Conservation (phyloP, 352 stramenopile species). For the Pythium insidiosum region DNA sequence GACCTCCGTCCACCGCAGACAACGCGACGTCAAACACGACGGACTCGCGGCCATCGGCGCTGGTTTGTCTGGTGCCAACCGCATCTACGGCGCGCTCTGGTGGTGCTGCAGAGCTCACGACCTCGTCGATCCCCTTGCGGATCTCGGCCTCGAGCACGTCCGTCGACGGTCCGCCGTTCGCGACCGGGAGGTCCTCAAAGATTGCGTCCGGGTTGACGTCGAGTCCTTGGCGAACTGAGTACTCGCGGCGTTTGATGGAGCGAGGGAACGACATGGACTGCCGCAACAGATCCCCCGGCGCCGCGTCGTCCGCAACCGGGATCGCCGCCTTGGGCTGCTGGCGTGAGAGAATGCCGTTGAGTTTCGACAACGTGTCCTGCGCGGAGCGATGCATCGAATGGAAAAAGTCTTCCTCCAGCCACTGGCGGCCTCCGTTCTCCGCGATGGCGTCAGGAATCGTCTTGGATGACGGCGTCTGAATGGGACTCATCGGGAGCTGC, state of each 20-base stretch:
- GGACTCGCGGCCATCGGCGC: constrained; percentile 8
- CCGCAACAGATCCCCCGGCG: constrained; percentile 3
- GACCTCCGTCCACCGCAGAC: constrained; percentile 56
- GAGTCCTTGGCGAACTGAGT: constrained; percentile 30
- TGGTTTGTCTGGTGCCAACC: constrained; percentile 6
- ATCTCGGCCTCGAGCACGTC: neutral
- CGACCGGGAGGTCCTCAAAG: constrained; percentile 26
- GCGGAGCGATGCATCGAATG: constrained; percentile 52
- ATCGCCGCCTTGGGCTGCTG: too few species aligned
- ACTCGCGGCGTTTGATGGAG: constrained; percentile 46
- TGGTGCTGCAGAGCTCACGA: constrained; percentile 2
- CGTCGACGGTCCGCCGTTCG: neutral
- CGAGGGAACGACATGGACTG: constrained; percentile 62
- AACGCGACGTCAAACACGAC: constrained; percentile 50
- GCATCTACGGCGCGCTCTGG: neutral
- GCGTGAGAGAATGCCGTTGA: constrained; percentile 48
- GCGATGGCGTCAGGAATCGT: neutral
- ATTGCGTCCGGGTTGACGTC: constrained; percentile 60
- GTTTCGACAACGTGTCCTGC: constrained; percentile 48
- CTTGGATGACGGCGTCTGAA: constrained; percentile 15
- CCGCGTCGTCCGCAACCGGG: constrained; percentile 8
- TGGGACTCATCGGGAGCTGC: constrained; percentile 34
- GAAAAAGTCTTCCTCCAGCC: constrained; percentile 43
- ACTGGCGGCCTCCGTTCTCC: constrained; percentile 9
- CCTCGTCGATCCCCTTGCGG: neutral